A percentile compares a stretch with the other conserved stretches of the same genome.
phyloP scores from a whole-genome alignment of 345 rosid species.

The Eucalyptus pauciflora region DNA sequence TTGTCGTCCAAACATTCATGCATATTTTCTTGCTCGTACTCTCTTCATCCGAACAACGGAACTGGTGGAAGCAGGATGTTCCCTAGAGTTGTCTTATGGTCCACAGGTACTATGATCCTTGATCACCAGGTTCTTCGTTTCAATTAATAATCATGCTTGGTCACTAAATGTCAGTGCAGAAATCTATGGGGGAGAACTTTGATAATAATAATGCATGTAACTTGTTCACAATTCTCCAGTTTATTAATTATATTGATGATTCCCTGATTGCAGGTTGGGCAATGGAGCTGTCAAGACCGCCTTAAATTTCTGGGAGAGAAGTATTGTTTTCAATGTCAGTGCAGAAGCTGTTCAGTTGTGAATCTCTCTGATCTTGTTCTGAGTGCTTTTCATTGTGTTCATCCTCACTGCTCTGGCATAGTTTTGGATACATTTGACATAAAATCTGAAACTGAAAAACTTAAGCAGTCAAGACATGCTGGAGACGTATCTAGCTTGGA shows the following conservation, averaged over 20 bases:
- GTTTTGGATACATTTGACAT: conserved; percentile 31
- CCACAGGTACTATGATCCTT: conserved; percentile 42
- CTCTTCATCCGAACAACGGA: conserved; percentile 56
- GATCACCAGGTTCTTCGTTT: background rate
- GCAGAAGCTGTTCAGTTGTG: conserved; percentile 56
- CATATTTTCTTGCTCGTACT: conserved; percentile 73
- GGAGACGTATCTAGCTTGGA: conserved; percentile 1
- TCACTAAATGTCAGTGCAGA: background rate
- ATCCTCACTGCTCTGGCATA: conserved; percentile 47
- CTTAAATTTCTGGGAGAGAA: conserved; percentile 56
- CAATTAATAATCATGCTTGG: background rate
- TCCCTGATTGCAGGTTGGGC: conserved; percentile 14
- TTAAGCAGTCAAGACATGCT: conserved; percentile 3
- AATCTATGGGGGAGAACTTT: background rate
- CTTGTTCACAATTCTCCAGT: background rate
- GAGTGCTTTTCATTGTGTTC: conserved; percentile 52
- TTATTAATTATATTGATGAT: background rate
- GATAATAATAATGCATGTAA: background rate
- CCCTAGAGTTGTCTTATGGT: conserved; percentile 83
- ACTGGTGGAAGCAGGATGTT: conserved; percentile 37
- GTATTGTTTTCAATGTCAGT: conserved; percentile 60
- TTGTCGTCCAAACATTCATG: conserved; percentile 80
- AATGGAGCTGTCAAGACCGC: conserved; percentile 62
- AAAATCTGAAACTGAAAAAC: conserved; percentile 25
- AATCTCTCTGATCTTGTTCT: conserved; percentile 60